Evolutionary conservation across 2,329 filamentous ascomycete genomes (phyloP), one percentile per base, ranked within the genome.

Genomic region (Aspergillus pseudoglaucus): DNA sequence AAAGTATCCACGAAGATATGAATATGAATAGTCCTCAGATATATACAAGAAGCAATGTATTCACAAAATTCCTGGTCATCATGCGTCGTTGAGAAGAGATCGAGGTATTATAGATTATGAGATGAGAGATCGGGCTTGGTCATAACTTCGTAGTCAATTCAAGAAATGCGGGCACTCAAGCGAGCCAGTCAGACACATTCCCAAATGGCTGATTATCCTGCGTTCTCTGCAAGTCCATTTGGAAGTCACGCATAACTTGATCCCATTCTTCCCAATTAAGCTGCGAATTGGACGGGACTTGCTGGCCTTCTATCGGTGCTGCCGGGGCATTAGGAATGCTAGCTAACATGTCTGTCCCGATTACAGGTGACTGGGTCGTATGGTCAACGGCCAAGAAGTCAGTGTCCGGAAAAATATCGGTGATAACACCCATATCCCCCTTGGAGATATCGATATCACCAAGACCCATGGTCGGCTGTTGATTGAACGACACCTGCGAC

Each of bases 191-290:
- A 2, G 60, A 56, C 10, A 63, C 49, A 46, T 63, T 57, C 15
- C 45, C 57, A 50, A 51, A 56, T 44, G 46, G 47, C 43, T 30
- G 52, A 12, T 3, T 45, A 22, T 52, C 39, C 37, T 59, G 53
- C 1, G 59, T 56, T 30, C 61, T 59, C 27, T 64, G 60, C 33
- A 68, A 50, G 42, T 68, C 66, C 52, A 59, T 55, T 41, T 69
- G 66, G 46, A 68, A 69, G 35, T 69, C 66, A 12, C 64, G 64
- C 60, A 68, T 62, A n/a, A 68, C 64, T 43, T 64, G 58, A 44
- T 67, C 65, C 60, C 66, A 67, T 22, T 67, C 63, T 32, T 63
- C 60, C 64, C 65, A 67, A 38, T 56, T 60, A 25, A 64, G 49
- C 5, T 54, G 53, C 5, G 49, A 17, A 3, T 54, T 53, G 6